A percentile compares a stretch with the other conserved stretches of the same genome.
Conservation (phyloP, 208 protist species). For the Trypanosoma lewisi region DNA sequence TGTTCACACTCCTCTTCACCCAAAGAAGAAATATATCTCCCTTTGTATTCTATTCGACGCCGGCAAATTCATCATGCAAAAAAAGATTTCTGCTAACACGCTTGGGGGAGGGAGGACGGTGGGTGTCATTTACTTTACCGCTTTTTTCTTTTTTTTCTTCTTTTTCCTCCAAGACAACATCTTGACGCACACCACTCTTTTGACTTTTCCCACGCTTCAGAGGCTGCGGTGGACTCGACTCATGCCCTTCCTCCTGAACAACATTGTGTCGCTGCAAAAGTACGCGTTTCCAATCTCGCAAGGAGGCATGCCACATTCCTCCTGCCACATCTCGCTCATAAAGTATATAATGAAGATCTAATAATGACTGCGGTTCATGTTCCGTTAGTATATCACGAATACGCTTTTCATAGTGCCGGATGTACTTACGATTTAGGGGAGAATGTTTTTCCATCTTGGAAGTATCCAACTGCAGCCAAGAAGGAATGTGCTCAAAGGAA, state of each 20-base stretch:
- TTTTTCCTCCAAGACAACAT: no score
- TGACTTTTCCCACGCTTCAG: neutral
- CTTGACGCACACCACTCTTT: neutral
- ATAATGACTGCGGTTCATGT: slow-evolving; percentile 11
- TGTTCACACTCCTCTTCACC: neutral
- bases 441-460: slow-evolving; percentile 3
- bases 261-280: slow-evolving; percentile 3
- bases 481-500: slow-evolving; percentile 25
- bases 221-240: neutral
- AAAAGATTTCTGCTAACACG: no score
- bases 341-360: slow-evolving; percentile 28
- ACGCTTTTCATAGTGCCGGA: slow-evolving; percentile 23
- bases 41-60: no score
- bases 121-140: no score
- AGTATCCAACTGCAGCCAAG: slow-evolving; percentile 30
- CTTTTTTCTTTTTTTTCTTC: no score
- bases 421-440: slow-evolving; percentile 3
- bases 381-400: slow-evolving; percentile 19
- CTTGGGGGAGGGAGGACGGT: no score
- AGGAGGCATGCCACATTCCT: slow-evolving; percentile 21
- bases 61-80: no score
- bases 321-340: slow-evolving; percentile 27
- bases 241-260: neutral
- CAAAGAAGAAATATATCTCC: no score
- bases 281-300: slow-evolving; percentile 9